Percentiles rank a stretch among this genome's conserved stretches.
Evolutionary conservation across 768 basidiomycete genomes (phyloP).

Genomic region (Mycena chlorophos): DNA sequence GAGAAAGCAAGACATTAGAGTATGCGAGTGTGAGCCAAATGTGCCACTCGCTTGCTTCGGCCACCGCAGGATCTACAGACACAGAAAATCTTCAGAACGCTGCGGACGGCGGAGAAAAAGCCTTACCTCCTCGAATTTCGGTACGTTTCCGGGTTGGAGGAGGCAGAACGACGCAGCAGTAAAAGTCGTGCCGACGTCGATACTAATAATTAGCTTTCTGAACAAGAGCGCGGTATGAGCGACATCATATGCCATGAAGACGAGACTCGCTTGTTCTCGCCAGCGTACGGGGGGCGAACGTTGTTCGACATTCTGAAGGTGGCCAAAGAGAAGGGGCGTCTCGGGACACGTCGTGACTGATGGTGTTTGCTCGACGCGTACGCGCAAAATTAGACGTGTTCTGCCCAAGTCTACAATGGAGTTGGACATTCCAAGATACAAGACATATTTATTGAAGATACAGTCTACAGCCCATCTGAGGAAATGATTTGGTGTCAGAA

Average conservation of each 20-base stretch:
- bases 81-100: no score
- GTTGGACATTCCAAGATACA: no score
- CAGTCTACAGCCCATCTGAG: no score
- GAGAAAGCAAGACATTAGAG: neutral
- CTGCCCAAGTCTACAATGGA: no score
- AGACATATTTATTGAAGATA: no score
- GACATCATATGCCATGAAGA: neutral
- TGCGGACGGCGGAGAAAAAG: neutral
- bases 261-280: neutral
- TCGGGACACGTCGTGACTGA: neutral
- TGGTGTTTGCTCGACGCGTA: neutral
- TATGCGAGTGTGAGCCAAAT: neutral
- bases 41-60: conserved; percentile 16
- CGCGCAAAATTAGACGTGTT: no score
- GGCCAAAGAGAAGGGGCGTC: neutral
- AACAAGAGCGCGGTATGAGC: neutral
- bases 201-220: neutral
- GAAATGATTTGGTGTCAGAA: no score
- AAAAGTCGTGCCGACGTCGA: conserved; percentile 19
- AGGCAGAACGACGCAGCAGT: conserved; percentile 19
- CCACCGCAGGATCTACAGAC: conserved; percentile 18
- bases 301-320: neutral
- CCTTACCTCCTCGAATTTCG: conserved; percentile 23
- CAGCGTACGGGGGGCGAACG: neutral
- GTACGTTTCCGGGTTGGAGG: conserved; percentile 17